phyloP scores from a whole-genome alignment of 805 yeast species.

The Candida yuanshanica region DNA sequence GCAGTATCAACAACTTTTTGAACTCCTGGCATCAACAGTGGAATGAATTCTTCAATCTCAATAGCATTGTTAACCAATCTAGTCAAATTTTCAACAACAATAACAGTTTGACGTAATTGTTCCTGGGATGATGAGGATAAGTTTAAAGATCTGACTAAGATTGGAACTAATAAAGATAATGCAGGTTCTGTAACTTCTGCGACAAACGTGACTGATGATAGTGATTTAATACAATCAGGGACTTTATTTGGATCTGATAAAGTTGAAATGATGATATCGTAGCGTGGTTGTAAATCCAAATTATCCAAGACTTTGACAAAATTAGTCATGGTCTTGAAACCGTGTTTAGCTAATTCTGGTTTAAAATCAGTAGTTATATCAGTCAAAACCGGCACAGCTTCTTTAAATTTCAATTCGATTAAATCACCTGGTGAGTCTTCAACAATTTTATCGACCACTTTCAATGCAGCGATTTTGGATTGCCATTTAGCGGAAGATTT shows the following conservation, averaged over 20 bases:
- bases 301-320: conserved; percentile 85
- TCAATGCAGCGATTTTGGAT: conserved; percentile 75
- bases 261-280: conserved; percentile 78
- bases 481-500: conserved; percentile 90
- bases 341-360: conserved; percentile 89
- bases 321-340: conserved; percentile 60
- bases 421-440: conserved; percentile 82
- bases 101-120: conserved; percentile 93
- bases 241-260: conserved; percentile 87
- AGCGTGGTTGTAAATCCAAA: conserved; percentile 84
- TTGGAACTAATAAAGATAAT: conserved; percentile 83
- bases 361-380: conserved; percentile 93
- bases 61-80: conserved; percentile 90
- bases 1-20: conserved; percentile 85
- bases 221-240: conserved; percentile 80
- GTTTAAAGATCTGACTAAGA: conserved; percentile 81
- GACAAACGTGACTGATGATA: conserved; percentile 92
- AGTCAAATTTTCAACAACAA: conserved; percentile 92
- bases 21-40: conserved; percentile 86
- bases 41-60: conserved; percentile 85
- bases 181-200: conserved; percentile 99
- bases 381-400: conserved; percentile 77
- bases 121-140: conserved; percentile 86
- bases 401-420: conserved; percentile 73
- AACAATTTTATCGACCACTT: conserved; percentile 63